Evolutionary conservation across 768 basidiomycete species (phyloP), one percentile per base, ranked within the genome.

Genomic region (Cystobasidium ongulense): DNA sequence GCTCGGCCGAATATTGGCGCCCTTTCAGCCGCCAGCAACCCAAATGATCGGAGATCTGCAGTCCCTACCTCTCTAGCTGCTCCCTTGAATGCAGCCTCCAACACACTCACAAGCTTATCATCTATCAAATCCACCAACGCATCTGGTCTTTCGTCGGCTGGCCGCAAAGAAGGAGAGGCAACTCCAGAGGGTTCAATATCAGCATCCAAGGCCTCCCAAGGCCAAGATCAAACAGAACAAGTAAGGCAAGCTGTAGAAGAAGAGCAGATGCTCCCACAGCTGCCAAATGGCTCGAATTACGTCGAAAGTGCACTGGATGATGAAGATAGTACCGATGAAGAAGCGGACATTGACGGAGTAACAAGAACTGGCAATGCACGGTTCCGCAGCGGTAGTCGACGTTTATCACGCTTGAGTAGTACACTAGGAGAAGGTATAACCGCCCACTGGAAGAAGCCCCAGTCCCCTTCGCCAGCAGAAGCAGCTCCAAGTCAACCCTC

Each of bases 321-420:
- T 59, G 57, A 27, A 13, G 33, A 35, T 15, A 59, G 8, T 35
- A 35, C 25, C 11, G 57, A 59, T 29, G 65, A 67, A 2, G 65
- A 67, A 50, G 65, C 41, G 23, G 35, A 33, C n/a, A 43, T 41
- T 4, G 65, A 67, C 25, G 65, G 65, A 4, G 65, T 52, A 8
- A 27, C 53, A 43, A 23, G 65, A 10, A 67, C 65, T 15, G 65
- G 65, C 2, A 67, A 67, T 31, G 36, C 13, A 35, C 41, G 65
- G 11, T 50, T 67, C 39, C 38, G 65, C 27, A 67, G 43, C 11
- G 65, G 65, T 10, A 67, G 65, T 52, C 39, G 65, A 7, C 39
- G 27, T 25, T 43, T 67, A 27, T 64, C 63, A 18, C 41, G 65
- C 43, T 41, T 50, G 65, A 46, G 31, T 29, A 67, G 43, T 50